Evolutionary conservation across 2,329 filamentous ascomycete species (phyloP), one percentile per base, ranked within the genome.

Genomic region (Metarhizium rileyi): DNA sequence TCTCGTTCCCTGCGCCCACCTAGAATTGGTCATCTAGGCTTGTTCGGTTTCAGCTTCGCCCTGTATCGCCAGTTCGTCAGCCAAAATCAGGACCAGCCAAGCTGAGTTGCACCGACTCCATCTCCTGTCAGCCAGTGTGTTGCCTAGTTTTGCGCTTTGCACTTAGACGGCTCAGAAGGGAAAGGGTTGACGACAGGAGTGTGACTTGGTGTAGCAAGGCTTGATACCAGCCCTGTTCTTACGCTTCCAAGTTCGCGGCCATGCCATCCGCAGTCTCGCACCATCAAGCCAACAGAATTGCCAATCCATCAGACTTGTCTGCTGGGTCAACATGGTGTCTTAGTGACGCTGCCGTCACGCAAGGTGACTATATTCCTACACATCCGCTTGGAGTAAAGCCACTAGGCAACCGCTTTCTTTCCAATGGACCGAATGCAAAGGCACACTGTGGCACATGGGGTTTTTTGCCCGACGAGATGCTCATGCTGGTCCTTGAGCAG

Each of bases 301-400:
- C 26, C 26, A 44, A 41, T 28, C 40, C 22, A 18, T 30, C 22
- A 46, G 38, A 40, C 14, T 12, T 38, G 35, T 12, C 35, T 38
- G 28, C 23, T 8, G 28, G 49, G 36, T 38, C 38, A 35, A 43
- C 35, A 33, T 5, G 27, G 7, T 28, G 26, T 18, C 10, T 28
- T 8, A 35, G 28, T 23, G 46, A n/a, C 10, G 9, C 4, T 30
- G n/a, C 22, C 7, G 42, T 42, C 47, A 27, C 23, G 3, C 43
- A 47, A 20, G 27, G 52, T 59, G 65, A 64, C 58, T 78, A 80
- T 42, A 83, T 95, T 48, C 85, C 86, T 46, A 73, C 76, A 36
- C 91, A 97, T 71, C 89, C 89, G 35, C 72, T 95, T 44, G 86
- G 86, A 28, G 76, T 97, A 55, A 93, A 90, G 63, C 91, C 93